Percentiles rank a stretch among this genome's conserved stretches.
phyloP scores from a whole-genome alignment of 2,329 filamentous ascomycete species.

The Lomentospora prolificans region DNA sequence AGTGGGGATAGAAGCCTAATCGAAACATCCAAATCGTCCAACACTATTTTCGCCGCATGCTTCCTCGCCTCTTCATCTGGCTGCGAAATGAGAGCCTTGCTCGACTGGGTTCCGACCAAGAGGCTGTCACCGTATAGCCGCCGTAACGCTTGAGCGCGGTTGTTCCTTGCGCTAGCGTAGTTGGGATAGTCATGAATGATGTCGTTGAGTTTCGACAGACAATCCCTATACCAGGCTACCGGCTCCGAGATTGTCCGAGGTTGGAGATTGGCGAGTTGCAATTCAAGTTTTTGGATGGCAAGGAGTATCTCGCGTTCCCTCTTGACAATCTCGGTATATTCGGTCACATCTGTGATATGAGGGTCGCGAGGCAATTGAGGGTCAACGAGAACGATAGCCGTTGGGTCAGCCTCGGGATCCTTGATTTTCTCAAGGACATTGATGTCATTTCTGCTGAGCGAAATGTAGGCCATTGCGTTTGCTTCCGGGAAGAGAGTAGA shows the following conservation, averaged over 20 bases:
- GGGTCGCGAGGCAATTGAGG: conserved; percentile 46
- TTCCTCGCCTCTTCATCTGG: conserved; percentile 26
- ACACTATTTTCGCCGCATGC: conserved; percentile 27
- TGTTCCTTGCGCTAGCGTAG: conserved; percentile 67
- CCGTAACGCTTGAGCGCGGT: conserved; percentile 59
- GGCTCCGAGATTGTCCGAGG: conserved; percentile 27
- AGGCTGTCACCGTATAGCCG: conserved; percentile 53
- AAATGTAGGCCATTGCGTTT: conserved; percentile 34
- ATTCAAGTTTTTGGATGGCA: conserved; percentile 44
- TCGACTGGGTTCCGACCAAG: conserved; percentile 32
- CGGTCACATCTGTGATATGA: conserved; percentile 36
- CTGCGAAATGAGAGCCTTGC: conserved; percentile 28
- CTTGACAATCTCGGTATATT: conserved; percentile 41
- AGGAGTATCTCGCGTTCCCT: conserved; percentile 44
- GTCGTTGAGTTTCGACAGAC: conserved; percentile 37
- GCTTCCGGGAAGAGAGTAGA: background rate
- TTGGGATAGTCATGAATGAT: conserved; percentile 49
- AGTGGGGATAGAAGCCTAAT: conserved; percentile 49
- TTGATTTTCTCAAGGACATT: conserved; percentile 57
- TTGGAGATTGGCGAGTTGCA: conserved; percentile 35
- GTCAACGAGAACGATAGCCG: conserved; percentile 44
- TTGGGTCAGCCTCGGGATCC: conserved; percentile 53
- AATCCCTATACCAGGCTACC: conserved; percentile 34
- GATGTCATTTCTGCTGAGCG: conserved; percentile 48
- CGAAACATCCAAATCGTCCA: conserved; percentile 47